Percentiles rank a stretch among this genome's conserved stretches.
Evolutionary conservation across 2,329 filamentous ascomycete genomes (phyloP).

Genomic region (Magnaporthiopsis incrustans): DNA sequence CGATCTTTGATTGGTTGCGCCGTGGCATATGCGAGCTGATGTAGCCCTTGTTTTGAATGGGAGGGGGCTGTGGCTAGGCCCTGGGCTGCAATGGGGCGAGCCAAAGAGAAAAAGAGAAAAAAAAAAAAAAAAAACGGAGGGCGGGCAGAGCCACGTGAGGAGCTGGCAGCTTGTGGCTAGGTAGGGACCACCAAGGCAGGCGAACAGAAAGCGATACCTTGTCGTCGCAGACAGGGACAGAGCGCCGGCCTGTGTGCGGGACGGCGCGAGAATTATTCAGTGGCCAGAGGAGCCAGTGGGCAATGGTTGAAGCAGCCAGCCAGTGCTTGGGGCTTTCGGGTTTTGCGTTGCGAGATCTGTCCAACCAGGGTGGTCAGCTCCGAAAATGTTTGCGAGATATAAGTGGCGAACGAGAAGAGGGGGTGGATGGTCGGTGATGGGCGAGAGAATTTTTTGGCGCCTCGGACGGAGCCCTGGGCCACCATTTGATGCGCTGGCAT

Average conservation of each 20-base stretch:
- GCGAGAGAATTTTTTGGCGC: constrained; percentile 24
- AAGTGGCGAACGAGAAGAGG: constrained; percentile 27
- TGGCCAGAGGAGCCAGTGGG: constrained; percentile 4
- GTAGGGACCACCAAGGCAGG: neutral
- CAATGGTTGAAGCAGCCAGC: neutral
- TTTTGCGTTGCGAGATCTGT: constrained; percentile 24
- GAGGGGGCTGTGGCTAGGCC: constrained; percentile 24
- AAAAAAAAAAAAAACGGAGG: neutral
- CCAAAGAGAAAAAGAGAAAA: no score
- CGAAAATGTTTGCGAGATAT: constrained; percentile 26
- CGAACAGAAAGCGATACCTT: neutral
- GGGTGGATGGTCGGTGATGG: constrained; percentile 22
- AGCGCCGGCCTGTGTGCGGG: constrained; percentile 1
- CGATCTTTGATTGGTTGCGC: constrained; percentile 44
- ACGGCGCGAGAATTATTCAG: constrained; percentile 4
- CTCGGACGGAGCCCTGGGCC: constrained; percentile 25
- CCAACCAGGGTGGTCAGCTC: constrained; percentile 27
- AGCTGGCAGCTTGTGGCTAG: constrained; percentile 5
- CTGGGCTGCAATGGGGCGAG: constrained; percentile 12
- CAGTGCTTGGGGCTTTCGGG: constrained; percentile 1
- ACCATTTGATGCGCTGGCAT: constrained; percentile 47
- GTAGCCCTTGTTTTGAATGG: constrained; percentile 27
- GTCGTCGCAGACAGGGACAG: neutral
- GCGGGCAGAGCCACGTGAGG: constrained; percentile 34
- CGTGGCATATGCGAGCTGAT: constrained; percentile 54